Conservation (phyloP, 2,329 filamentous ascomycete genomes). For the Colletotrichum zoysiae region DNA sequence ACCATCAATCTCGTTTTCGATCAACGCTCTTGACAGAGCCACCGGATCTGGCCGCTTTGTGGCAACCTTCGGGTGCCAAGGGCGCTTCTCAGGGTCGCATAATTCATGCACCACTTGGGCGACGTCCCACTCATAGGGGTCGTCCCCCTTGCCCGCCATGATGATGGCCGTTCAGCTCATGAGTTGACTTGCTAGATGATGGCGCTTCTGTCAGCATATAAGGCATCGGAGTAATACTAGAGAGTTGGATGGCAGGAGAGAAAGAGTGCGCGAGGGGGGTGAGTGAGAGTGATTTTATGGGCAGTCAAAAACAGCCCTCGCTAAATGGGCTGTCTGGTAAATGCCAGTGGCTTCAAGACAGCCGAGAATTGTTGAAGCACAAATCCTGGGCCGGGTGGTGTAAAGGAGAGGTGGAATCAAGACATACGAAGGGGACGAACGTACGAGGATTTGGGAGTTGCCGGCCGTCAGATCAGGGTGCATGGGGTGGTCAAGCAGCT, state of each 20-base stretch:
- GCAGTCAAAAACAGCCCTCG: neutral
- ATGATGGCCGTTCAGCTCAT: slow-evolving; percentile 22
- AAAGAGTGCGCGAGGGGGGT: no score
- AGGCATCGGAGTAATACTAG: neutral
- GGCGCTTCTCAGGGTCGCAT: slow-evolving; percentile 62
- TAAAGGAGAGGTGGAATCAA: neutral
- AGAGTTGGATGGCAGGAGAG: neutral
- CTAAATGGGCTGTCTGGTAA: neutral
- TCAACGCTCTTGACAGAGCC: slow-evolving; percentile 66
- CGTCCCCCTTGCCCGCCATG: slow-evolving; percentile 57
- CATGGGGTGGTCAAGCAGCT: neutral
- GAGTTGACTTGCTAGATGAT: neutral
- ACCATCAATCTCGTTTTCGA: slow-evolving; percentile 75
- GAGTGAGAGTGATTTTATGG: neutral
- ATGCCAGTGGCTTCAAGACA: neutral
- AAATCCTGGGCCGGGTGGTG: neutral
- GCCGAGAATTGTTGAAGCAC: neutral
- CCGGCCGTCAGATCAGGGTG: neutral
- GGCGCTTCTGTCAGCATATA: neutral
- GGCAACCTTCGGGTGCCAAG: slow-evolving; percentile 58
- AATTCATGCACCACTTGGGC: slow-evolving; percentile 76
- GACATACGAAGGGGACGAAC: neutral
- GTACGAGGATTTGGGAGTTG: neutral
- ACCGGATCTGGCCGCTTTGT: slow-evolving; percentile 63
- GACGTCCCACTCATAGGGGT: slow-evolving; percentile 82